Conservation (phyloP, 2,329 filamentous ascomycete genomes). For the Botrytis deweyae region DNA sequence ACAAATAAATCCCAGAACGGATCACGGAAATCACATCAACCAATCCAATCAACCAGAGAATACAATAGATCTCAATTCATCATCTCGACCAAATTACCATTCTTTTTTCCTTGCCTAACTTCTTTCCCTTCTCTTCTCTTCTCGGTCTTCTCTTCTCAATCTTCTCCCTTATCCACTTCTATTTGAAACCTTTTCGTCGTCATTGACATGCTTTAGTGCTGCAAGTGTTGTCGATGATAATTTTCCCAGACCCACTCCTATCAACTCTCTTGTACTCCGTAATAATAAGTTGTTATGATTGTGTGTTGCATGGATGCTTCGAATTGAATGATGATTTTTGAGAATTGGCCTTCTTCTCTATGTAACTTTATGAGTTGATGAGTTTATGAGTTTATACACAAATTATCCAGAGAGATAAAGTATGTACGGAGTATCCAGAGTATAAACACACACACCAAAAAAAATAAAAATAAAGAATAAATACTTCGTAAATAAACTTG, state of each 20-base stretch:
- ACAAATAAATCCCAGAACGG: not conserved
- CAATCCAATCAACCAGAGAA: not conserved
- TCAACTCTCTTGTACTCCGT: not conserved
- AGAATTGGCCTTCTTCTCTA: no score
- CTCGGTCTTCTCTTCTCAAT: no score
- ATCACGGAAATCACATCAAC: no score
- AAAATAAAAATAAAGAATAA: no score
- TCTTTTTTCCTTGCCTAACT: not conserved
- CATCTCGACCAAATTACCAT: not conserved
- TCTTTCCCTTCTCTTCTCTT: not conserved
- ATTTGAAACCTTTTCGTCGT: slow-evolving; percentile 12
- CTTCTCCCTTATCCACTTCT: not conserved
- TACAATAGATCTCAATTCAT: not conserved
- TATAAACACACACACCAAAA: no score
- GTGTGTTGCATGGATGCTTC: not conserved
- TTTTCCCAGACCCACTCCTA: slow-evolving; percentile 1
- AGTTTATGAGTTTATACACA: no score
- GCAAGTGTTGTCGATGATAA: slow-evolving; percentile 6
- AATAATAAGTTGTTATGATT: not conserved
- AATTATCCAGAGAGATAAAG: no score
- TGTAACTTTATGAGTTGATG: no score
- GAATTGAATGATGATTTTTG: not conserved
- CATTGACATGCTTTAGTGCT: not conserved
- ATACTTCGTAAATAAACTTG: no score
- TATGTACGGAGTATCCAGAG: no score